Base-by-base conservation (phyloP, 2,329 filamentous ascomycete genomes). In the Botryosphaeria dothidea region DNA sequence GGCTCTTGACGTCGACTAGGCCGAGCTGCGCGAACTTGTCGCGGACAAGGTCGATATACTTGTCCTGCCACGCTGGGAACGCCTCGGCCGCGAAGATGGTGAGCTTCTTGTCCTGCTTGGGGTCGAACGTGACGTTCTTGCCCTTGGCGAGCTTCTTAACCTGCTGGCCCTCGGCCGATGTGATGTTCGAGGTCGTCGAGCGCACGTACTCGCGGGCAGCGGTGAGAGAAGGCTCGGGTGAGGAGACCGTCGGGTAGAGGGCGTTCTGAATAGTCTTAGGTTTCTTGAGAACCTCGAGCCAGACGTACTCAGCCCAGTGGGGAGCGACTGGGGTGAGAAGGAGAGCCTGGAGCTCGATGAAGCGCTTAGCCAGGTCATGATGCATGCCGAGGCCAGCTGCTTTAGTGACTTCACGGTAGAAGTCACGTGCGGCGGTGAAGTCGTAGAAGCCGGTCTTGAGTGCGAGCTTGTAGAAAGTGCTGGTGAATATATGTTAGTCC, bases 241-340 rank as follows among this genome's bases (percentile, higher is more conserved):
- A 83, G 0, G 90, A 86, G 0, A 92, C 88, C 58, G 85, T 80
- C 15, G 93, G 92, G 84, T 87, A 97, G 45, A 83, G 83, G 13
- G 91, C 92, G 61, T 89, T 87, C 80, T 98, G 93, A 72, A 99
- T 87, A 7, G 90, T 91, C 64, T 84, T 80, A 38, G 86, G 77
- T 82, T 89, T 93, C 75, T 90, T 87, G 67, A 99, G 87, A 1
- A 98, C 88, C 79, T 98, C 94, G 63, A 91, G 87, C 92, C 93
- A 98, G 75, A 99, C 88, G 79, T 96, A 91, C 75, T 99, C 95
- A 52, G 92, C 85, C 90, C 93, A 98, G 80, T 99, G 95, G 66
- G 95, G 94, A 2, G 94, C 90, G 68, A 98, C 89, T 60, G 93
- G 91, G 3, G 90, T 86, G 70, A 98, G 82, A 73, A 97, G 84